Evolutionary conservation across 1,139 yeast species (phyloP), one percentile per base, ranked within the genome.

Genomic region (Candida sp.): DNA sequence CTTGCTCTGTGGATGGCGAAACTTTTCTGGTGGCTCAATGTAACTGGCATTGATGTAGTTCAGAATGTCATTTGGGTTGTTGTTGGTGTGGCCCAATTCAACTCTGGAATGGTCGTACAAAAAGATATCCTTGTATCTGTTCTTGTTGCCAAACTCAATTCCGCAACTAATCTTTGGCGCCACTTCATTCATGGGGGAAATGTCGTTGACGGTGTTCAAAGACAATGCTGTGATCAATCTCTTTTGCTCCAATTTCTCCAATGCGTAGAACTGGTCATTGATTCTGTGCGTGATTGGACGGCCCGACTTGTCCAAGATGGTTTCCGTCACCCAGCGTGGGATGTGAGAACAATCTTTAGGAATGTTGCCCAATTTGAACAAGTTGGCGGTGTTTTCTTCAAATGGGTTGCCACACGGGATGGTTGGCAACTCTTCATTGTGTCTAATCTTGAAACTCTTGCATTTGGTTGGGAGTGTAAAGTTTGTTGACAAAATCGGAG

Each of bases 61-160:
- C 25, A 57, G 48, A 43, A 66, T 68, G 51, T 70, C 69, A 53
- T 73, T 45, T 23, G 54, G 53, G 8, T 55, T 51, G 23, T 55
- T 52, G 48, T 68, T 67, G 4, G 22, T 33, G 38, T 49, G 51
- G 51, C 50, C 67, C 58, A 67, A 69, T 55, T 78, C 80, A 17
- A 91, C 97, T 52, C 96, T 73, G 9, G 94, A 82, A 61, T 77
- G 81, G 56, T 77, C 81, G 57, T 73, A 77, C 1, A 80, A 76
- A 72, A 79, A 77, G 23, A 77, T 71, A 55, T 77, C 78, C 44
- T 73, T 75, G 60, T 76, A 77, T 31, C 82, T 58, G 55, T 77
- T 77, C 39, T 90, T 85, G 57, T 78, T 75, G 12, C 96, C 96
- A 52, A 80, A 78, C 65, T 90, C 96, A 49, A 90, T 82, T 2